phyloP scores from a whole-genome alignment of 2,329 filamentous ascomycete genomes.

The Sporothrix curviconia region DNA sequence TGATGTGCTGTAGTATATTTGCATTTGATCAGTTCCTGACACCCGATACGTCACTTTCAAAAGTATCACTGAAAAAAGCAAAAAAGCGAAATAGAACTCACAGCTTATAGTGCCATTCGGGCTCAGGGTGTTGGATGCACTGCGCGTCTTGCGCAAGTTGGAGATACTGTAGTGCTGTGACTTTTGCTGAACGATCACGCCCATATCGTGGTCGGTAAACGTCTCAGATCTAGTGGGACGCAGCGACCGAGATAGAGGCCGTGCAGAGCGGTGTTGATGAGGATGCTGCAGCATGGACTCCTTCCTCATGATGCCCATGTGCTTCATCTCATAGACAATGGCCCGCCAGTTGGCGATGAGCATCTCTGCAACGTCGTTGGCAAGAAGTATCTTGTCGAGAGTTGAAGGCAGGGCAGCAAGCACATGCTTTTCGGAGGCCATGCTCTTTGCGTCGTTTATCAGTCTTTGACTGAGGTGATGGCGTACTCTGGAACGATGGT shows the following conservation, averaged over 20 bases:
- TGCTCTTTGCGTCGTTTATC: conserved; percentile 27
- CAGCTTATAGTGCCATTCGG: not conserved
- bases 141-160: conserved; percentile 15
- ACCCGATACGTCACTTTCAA: too few relatives aligned
- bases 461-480: conserved; percentile 35
- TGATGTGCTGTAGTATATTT: too few relatives aligned
- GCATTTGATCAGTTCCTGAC: too few relatives aligned
- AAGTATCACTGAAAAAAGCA: not conserved
- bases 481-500: conserved; percentile 30
- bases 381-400: conserved; percentile 52
- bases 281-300: conserved; percentile 10
- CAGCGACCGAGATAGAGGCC: conserved; percentile 3
- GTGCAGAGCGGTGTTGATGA: not conserved
- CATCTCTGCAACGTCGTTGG: conserved; percentile 58
- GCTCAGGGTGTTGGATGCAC: conserved; percentile 11
- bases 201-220: conserved; percentile 12
- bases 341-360: conserved; percentile 60
- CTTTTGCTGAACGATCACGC: not conserved
- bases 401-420: conserved; percentile 23
- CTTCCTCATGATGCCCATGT: conserved; percentile 32
- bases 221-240: conserved; percentile 18
- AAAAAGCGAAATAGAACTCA: not conserved
- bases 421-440: conserved; percentile 17
- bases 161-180: not conserved
- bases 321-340: conserved; percentile 53